These are phyloP conservation scores for Cicer arietinum DNA, from an alignment of 306 rosid genomes.

Conservation along the genomic window DNA sequence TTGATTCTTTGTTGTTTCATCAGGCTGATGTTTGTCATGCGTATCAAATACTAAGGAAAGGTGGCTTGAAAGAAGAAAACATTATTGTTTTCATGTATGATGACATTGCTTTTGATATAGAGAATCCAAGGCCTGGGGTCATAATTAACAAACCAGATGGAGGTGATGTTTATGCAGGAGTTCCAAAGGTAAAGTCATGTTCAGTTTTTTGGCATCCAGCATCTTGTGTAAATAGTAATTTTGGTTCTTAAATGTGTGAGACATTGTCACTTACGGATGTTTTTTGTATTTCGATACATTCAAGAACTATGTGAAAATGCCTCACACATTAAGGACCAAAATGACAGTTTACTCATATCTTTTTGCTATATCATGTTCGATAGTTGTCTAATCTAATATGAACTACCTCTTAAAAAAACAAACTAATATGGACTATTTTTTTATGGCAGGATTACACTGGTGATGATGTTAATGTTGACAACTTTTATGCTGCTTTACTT, in stretches of 20 bases:
- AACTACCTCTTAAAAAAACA: too few species aligned
- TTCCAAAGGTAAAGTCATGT: conserved; percentile 73
- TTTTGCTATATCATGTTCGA: conserved; percentile 17
- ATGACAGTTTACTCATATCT: not conserved
- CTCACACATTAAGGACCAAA: too few species aligned
- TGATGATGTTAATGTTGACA: conserved; percentile 67
- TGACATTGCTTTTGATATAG: conserved; percentile 76
- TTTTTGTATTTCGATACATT: too few species aligned
- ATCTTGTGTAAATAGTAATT: too few species aligned
- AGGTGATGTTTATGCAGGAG: conserved; percentile 85
- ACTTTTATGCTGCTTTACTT: conserved; percentile 81
- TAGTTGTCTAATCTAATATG: not conserved
- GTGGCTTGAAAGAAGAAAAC: conserved; percentile 92
- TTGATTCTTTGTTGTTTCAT: conserved; percentile 7
- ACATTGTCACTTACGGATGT: too few species aligned
- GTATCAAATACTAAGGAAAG: conserved; percentile 80
- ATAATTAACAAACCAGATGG: conserved; percentile 92
- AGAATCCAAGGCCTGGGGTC: conserved; percentile 91
- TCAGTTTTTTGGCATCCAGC: not conserved
- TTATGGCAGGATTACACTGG: conserved; percentile 84
- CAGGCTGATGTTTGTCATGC: conserved; percentile 98
- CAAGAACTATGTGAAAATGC: too few species aligned
- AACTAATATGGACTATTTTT: conserved; percentile 25
- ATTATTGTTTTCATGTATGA: conserved; percentile 98
- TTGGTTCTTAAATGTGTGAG: too few species aligned